These are phyloP conservation scores for Fusarium chlamydosporum DNA, from an alignment of 2,329 filamentous ascomycete genomes.

Conservation along the genomic window DNA sequence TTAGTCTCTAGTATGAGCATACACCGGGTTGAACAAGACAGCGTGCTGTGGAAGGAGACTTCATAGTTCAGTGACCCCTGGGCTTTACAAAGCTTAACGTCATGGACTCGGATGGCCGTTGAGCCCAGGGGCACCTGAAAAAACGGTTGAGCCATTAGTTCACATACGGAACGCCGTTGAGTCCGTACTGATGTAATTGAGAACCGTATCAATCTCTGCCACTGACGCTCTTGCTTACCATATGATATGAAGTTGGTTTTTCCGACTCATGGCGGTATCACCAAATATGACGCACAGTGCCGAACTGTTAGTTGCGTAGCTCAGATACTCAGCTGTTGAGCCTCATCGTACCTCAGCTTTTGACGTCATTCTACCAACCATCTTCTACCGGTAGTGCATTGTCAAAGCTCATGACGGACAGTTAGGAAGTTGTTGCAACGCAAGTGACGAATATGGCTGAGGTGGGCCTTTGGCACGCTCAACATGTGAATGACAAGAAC, in stretches of 20 bases:
- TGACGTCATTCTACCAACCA: background rate
- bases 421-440: background rate
- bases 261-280: too few relatives aligned
- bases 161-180: background rate
- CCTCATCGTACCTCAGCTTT: background rate
- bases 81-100: too few relatives aligned
- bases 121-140: background rate
- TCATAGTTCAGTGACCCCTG: too few relatives aligned
- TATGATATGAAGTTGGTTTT: background rate
- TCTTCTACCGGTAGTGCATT: background rate
- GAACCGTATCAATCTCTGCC: background rate
- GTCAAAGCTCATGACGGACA: background rate
- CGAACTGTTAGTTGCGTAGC: too few relatives aligned
- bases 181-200: too few relatives aligned
- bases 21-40: too few relatives aligned
- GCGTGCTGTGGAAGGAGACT: too few relatives aligned
- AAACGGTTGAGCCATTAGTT: background rate
- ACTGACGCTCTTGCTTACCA: background rate
- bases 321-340: background rate
- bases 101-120: background rate
- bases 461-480: background rate
- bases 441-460: constrained; percentile 5
- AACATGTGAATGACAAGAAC: background rate
- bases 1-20: background rate
- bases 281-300: background rate